Conservation (phyloP, 495 filamentous ascomycete genomes). For the Recurvomyces mirabilis region DNA sequence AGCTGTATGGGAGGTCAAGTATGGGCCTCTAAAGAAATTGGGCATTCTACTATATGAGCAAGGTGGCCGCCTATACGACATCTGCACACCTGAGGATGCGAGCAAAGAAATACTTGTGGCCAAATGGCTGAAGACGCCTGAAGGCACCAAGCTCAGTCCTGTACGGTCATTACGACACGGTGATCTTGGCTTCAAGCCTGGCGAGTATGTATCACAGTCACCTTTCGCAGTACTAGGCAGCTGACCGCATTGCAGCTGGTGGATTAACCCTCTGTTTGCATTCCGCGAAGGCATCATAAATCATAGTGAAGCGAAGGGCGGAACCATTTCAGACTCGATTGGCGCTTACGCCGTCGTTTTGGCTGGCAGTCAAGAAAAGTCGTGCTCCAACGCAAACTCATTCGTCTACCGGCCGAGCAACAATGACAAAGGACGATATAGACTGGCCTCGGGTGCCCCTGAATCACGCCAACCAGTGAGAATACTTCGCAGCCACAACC, state of each 20-base stretch:
- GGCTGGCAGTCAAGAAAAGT: conserved; percentile 24
- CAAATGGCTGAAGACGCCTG: conserved; percentile 11
- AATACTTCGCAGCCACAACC: conserved; percentile 26
- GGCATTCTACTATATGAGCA: conserved; percentile 24
- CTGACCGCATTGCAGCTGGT: conserved; percentile 26
- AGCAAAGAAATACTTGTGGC: conserved; percentile 17
- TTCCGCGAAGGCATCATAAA: conserved; percentile 32
- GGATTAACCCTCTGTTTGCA: conserved; percentile 31
- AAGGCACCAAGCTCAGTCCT: conserved; percentile 7
- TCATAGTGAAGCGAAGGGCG: conserved; percentile 16
- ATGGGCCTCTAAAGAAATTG: conserved; percentile 24
- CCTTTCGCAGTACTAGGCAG: neutral
- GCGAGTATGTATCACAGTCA: conserved; percentile 23
- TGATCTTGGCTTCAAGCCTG: conserved; percentile 27
- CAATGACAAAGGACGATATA: conserved; percentile 26
- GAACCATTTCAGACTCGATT: conserved; percentile 24
- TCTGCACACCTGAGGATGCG: conserved; percentile 22
- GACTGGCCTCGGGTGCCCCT: conserved; percentile 22
- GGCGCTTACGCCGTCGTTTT: conserved; percentile 32
- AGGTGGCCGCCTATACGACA: conserved; percentile 27
- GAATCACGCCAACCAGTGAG: conserved; percentile 25
- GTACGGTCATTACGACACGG: conserved; percentile 16
- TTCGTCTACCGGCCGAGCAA: conserved; percentile 26
- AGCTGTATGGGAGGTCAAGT: conserved; percentile 21
- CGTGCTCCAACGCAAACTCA: conserved; percentile 5